phyloP scores from a whole-genome alignment of 805 yeast genomes.

The Sugiyamaella lignohabitans region DNA sequence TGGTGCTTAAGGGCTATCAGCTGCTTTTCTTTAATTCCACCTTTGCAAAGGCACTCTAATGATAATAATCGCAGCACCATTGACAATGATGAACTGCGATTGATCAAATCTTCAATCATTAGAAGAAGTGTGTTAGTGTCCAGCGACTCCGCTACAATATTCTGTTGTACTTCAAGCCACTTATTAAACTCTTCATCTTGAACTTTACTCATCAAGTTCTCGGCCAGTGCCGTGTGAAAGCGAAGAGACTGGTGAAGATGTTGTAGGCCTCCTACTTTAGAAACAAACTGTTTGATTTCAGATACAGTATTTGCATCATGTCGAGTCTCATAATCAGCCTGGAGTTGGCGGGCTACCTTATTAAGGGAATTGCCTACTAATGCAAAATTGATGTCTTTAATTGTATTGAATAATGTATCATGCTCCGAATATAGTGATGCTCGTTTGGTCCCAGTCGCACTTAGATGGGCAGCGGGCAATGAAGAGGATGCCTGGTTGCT shows the following conservation, averaged over 20 bases:
- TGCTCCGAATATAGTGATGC: conserved; percentile 24
- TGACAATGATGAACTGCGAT: conserved; percentile 36
- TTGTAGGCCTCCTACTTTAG: conserved; percentile 60
- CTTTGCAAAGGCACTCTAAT: conserved; percentile 54
- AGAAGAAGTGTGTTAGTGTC: conserved; percentile 34
- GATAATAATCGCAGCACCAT: conserved; percentile 49
- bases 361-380: conserved; percentile 71
- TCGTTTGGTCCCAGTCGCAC: conserved; percentile 11
- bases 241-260: conserved; percentile 56
- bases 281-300: conserved; percentile 67
- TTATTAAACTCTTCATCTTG: conserved; percentile 29
- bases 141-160: conserved; percentile 49
- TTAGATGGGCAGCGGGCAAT: no score
- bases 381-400: conserved; percentile 69
- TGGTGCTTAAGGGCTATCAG: conserved; percentile 48
- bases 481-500: not conserved
- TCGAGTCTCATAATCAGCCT: conserved; percentile 56
- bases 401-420: conserved; percentile 45
- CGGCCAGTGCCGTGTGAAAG: conserved; percentile 76
- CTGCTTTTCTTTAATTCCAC: conserved; percentile 65
- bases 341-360: conserved; percentile 61
- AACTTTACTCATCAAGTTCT: conserved; percentile 47
- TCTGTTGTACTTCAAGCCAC: conserved; percentile 42
- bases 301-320: conserved; percentile 52
- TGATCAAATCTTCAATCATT: conserved; percentile 46